Percentiles rank a stretch among this genome's conserved stretches.
These are phyloP conservation scores for Pluteus cervinus DNA, from an alignment of 768 basidiomycete genomes.

Conservation along the genomic window DNA sequence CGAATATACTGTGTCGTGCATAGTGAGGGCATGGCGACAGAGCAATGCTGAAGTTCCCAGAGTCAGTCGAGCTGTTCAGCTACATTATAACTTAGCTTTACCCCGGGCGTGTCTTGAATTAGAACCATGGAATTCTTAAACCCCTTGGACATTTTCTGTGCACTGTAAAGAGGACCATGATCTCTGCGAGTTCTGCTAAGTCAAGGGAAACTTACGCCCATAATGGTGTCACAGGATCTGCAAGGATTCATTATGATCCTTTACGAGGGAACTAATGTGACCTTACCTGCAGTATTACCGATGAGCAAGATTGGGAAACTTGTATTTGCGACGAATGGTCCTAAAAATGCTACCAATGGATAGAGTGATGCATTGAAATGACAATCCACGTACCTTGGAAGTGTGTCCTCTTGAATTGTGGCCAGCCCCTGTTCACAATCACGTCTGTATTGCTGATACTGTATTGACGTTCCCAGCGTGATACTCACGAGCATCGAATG, in stretches of 20 bases:
- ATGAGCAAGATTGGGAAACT: conserved; percentile 24
- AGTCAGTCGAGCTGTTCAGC: no score
- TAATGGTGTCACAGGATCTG: conserved; percentile 5
- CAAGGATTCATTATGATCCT: background rate
- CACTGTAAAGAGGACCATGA: conserved; percentile 6
- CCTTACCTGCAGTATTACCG: conserved; percentile 15
- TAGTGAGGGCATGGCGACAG: conserved; percentile 23
- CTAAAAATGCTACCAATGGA: conserved; percentile 6
- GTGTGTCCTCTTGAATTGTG: conserved; percentile 13
- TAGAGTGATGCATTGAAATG: background rate
- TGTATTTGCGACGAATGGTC: conserved; percentile 22
- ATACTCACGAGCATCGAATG: conserved; percentile 25
- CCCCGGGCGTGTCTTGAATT: conserved; percentile 11
- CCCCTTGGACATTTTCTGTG: conserved; percentile 10
- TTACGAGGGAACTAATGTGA: no score
- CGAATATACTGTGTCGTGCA: conserved; percentile 29
- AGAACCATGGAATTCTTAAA: conserved; percentile 12
- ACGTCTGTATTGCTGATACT: background rate
- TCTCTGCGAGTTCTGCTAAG: no score
- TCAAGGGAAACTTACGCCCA: background rate
- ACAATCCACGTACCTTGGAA: conserved; percentile 14
- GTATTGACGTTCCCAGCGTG: no score
- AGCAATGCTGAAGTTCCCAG: conserved; percentile 27
- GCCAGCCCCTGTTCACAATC: conserved; percentile 17
- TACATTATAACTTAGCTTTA: no score